phyloP scores from a whole-genome alignment of 306 rosid species.

The Castanospermum australe region DNA sequence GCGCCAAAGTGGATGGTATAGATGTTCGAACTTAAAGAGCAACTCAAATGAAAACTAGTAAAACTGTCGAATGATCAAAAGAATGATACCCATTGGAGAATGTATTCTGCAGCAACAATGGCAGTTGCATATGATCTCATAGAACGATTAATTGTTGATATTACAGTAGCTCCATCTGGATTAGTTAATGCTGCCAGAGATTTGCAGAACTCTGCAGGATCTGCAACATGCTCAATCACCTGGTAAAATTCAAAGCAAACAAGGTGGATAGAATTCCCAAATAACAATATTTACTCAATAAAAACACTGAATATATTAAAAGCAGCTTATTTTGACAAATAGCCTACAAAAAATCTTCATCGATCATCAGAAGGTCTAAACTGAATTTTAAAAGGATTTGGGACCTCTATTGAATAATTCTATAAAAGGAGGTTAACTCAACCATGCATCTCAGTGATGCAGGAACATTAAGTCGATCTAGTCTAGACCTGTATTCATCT shows the following conservation, averaged over 20 bases:
- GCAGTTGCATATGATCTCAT: constrained; percentile 90
- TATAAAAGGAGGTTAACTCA: neutral
- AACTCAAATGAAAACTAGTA: neutral
- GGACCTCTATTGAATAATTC: neutral
- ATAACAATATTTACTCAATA: neutral
- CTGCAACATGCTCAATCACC: constrained; percentile 97
- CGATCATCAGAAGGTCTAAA: neutral
- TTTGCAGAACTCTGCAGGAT: constrained; percentile 89
- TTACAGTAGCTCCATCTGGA: constrained; percentile 74
- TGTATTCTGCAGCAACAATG: constrained; percentile 83
- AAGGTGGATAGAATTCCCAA: constrained; percentile 12
- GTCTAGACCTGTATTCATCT: neutral
- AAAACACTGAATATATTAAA: neutral
- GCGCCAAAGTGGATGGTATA: neutral
- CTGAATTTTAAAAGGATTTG: neutral
- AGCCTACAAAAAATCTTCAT: neutral
- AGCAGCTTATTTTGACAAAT: neutral
- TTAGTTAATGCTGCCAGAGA: constrained; percentile 74
- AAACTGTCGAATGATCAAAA: neutral
- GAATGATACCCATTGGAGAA: constrained; percentile 79
- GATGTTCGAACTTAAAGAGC: neutral
- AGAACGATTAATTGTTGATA: constrained; percentile 86
- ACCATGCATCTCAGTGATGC: neutral
- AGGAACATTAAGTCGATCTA: neutral
- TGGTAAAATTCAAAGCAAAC: constrained; percentile 21